Conservation (phyloP, 306 rosid species). For the Luffa acutangula region DNA sequence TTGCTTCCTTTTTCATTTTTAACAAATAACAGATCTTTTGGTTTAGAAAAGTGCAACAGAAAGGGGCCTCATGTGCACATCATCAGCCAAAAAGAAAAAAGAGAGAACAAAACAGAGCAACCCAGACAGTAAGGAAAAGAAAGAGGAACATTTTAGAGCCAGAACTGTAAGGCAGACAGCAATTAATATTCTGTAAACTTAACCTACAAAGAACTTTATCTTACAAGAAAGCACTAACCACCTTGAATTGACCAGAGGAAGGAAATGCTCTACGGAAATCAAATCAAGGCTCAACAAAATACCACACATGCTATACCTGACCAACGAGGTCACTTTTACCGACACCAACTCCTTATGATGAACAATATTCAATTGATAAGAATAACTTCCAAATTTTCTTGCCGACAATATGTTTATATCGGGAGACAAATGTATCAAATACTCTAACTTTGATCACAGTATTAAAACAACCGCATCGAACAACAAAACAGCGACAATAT, state of each 20-base stretch:
- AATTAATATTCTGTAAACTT: neutral
- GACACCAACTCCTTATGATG: neutral
- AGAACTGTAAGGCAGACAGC: neutral
- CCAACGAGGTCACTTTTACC: neutral
- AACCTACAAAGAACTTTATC: neutral
- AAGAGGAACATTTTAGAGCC: neutral
- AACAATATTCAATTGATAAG: neutral
- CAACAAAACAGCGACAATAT: neutral
- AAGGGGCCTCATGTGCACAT: neutral
- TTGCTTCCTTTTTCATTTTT: neutral
- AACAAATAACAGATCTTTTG: neutral
- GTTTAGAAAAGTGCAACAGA: neutral
- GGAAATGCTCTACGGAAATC: neutral
- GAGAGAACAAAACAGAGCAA: neutral
- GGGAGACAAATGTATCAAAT: neutral
- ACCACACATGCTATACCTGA: neutral
- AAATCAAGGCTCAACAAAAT: neutral
- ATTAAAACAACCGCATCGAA: neutral
- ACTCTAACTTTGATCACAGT: neutral
- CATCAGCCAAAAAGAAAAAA: neutral
- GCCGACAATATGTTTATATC: neutral
- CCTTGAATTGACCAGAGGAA: neutral
- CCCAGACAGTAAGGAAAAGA: neutral
- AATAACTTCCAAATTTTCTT: neutral
- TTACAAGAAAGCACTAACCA: neutral